A percentile compares a stretch with the other conserved stretches of the same genome.
These are phyloP conservation scores for Maudiozyma saulgeensis DNA, from an alignment of 805 yeast species.

Conservation along the genomic window DNA sequence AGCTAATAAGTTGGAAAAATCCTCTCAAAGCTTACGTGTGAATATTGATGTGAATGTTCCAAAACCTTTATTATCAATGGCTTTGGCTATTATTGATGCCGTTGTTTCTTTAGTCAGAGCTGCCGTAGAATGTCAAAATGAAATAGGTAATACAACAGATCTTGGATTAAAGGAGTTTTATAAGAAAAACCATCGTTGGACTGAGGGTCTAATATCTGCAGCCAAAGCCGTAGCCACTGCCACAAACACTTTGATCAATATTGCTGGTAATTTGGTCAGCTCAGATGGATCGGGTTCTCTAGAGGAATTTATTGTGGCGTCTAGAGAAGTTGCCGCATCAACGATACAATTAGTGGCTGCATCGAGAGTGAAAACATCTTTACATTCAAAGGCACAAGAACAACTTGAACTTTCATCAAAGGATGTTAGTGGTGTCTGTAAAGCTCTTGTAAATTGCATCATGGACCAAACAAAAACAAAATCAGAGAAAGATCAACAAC, in stretches of 20 bases:
- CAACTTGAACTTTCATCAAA: constrained; percentile 59
- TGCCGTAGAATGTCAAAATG: constrained; percentile 72
- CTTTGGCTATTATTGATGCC: constrained; percentile 72
- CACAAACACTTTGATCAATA: constrained; percentile 68
- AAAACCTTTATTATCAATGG: constrained; percentile 67
- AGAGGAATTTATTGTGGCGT: constrained; percentile 81
- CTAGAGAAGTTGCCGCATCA: constrained; percentile 85
- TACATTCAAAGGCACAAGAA: constrained; percentile 69
- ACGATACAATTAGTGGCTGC: constrained; percentile 91
- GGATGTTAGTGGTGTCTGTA: constrained; percentile 67
- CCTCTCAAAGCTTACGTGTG: constrained; percentile 52
- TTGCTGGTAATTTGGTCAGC: constrained; percentile 77
- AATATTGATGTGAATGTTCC: constrained; percentile 41
- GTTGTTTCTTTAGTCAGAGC: constrained; percentile 62
- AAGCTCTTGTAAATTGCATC: constrained; percentile 59
- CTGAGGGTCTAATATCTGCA: constrained; percentile 86
- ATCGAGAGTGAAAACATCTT: constrained; percentile 73
- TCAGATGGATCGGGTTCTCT: constrained; percentile 39
- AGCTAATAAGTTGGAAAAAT: constrained; percentile 57
- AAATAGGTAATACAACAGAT: constrained; percentile 53
- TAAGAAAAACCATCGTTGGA: constrained; percentile 84
- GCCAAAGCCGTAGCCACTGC: constrained; percentile 79
- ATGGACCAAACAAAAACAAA: constrained; percentile 42
- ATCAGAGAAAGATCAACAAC: constrained; percentile 28
- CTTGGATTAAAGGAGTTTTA: constrained; percentile 44